Conservation (phyloP, 768 basidiomycete species). For the Clathrus columnatus region DNA sequence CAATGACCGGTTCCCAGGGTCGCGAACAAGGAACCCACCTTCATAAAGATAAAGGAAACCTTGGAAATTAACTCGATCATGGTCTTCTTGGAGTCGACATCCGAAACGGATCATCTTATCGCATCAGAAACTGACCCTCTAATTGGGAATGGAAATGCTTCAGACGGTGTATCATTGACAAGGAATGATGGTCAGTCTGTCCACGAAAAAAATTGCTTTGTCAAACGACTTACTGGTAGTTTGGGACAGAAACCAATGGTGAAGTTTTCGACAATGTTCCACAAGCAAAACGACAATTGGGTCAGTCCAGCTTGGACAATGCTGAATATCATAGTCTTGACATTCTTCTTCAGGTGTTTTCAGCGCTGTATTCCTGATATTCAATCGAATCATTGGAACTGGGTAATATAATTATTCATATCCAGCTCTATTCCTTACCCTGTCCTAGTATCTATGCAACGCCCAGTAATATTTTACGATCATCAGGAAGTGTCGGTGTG, state of each 20-base stretch:
- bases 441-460: conserved; percentile 6
- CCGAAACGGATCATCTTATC: too few relatives aligned
- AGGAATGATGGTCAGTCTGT: not conserved
- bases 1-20: too few relatives aligned
- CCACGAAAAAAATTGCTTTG: not conserved
- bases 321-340: not conserved
- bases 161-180: not conserved
- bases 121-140: too few relatives aligned
- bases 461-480: conserved; percentile 5
- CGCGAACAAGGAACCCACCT: too few relatives aligned
- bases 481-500: conserved; percentile 6
- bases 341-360: not conserved
- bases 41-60: too few relatives aligned
- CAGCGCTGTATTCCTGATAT: not conserved
- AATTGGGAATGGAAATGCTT: not conserved
- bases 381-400: conserved; percentile 4
- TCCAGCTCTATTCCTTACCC: not conserved
- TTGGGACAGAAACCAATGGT: not conserved
- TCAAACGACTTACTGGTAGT: not conserved
- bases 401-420: not conserved
- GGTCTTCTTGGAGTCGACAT: too few relatives aligned
- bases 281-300: not conserved
- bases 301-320: not conserved
- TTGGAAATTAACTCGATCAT: too few relatives aligned
- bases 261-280: conserved; percentile 2